Conservation (phyloP, 2,329 filamentous ascomycete genomes). For the Apiospora sp. region DNA sequence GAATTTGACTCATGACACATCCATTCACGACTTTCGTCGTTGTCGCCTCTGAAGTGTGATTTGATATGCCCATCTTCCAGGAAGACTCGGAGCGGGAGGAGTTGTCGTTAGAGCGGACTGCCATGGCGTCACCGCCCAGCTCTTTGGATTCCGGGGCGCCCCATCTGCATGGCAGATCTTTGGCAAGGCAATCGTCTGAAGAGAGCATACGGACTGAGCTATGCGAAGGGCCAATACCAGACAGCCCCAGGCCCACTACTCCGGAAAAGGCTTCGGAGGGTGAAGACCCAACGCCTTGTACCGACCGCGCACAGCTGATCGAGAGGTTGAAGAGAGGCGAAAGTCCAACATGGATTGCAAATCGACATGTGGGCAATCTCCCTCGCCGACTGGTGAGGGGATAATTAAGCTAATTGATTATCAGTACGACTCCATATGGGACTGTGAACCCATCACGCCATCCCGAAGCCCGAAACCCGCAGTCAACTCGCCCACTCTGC, state of each 20-base stretch:
- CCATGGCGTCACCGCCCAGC: constrained; percentile 20
- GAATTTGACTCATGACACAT: constrained; percentile 6
- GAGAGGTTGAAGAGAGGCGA: constrained; percentile 82
- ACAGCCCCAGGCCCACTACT: constrained; percentile 47
- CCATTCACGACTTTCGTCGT: not conserved
- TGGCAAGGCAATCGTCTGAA: constrained; percentile 56
- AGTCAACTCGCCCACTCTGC: constrained; percentile 48
- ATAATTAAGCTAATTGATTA: constrained; percentile 25
- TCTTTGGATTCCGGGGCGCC: not conserved
- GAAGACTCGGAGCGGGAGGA: constrained; percentile 54
- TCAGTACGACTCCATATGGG: constrained; percentile 49
- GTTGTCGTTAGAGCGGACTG: constrained; percentile 34
- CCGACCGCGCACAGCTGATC: constrained; percentile 81
- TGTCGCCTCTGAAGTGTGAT: constrained; percentile 24
- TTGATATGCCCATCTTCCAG: constrained; percentile 66
- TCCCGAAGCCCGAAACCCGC: constrained; percentile 45
- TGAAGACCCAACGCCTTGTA: constrained; percentile 46
- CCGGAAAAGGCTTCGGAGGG: constrained; percentile 45
- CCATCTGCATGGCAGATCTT: not conserved
- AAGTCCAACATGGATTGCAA: constrained; percentile 77
- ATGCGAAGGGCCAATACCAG: constrained; percentile 64
- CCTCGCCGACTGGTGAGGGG: constrained; percentile 19
- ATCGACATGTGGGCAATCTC: constrained; percentile 61
- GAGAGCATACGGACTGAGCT: constrained; percentile 69
- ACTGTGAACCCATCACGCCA: constrained; percentile 43